Evolutionary conservation across 352 stramenopile species (phyloP).

Genomic region (Phytophthora citrophthora): DNA sequence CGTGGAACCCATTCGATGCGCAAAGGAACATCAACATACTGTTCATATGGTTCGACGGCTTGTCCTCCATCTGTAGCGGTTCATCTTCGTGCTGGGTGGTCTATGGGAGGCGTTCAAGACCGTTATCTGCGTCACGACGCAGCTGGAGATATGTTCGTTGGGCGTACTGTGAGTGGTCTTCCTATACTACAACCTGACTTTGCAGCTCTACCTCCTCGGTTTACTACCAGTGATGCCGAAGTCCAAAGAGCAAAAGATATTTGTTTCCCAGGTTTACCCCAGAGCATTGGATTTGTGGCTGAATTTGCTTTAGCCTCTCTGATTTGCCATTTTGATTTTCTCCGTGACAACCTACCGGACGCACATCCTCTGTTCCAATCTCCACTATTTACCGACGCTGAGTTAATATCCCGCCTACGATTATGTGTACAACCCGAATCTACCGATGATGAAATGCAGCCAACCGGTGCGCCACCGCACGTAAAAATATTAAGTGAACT

Average conservation of each 20-base stretch:
- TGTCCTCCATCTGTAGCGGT: conserved; percentile 6
- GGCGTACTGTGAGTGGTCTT: not conserved
- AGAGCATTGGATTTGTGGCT: not conserved
- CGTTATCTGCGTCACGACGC: conserved; percentile 10
- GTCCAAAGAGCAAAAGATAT: not conserved
- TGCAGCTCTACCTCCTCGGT: not conserved
- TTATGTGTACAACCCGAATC: not conserved
- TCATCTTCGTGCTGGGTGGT: conserved; percentile 6
- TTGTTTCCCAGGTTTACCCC: no score
- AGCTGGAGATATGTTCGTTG: not conserved
- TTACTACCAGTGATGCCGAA: not conserved
- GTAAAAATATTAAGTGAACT: not conserved
- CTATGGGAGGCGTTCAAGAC: conserved; percentile 6
- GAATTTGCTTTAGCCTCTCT: not conserved
- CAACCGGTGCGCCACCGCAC: not conserved
- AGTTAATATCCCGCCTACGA: not conserved
- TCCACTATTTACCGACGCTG: not conserved
- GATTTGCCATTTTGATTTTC: not conserved
- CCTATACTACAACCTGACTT: not conserved
- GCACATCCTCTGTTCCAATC: not conserved
- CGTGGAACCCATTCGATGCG: conserved; percentile 26
- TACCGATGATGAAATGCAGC: not conserved
- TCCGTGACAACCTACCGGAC: not conserved
- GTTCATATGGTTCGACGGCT: conserved; percentile 10
- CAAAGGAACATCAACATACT: conserved; percentile 17